phyloP scores from a whole-genome alignment of 768 basidiomycete genomes.

The Suillus subalutaceus region DNA sequence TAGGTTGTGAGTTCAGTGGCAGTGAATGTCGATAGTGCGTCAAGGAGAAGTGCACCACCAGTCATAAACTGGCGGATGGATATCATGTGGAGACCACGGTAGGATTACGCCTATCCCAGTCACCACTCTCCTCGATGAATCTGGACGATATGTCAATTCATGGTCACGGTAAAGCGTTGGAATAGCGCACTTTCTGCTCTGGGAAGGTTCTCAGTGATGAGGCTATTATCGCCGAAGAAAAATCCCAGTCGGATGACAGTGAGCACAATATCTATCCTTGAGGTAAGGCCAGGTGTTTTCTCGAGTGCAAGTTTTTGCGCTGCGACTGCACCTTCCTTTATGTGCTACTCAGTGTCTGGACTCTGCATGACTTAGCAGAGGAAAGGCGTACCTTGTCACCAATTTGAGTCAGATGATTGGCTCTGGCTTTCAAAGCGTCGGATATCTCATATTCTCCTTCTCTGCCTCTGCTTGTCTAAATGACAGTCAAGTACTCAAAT shows the following conservation, averaged over 20 bases:
- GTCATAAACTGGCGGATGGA: too few relatives aligned
- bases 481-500: too few relatives aligned
- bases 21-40: too few relatives aligned
- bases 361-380: neutral
- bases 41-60: too few relatives aligned
- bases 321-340: slow-evolving; percentile 75
- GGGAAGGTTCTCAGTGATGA: slow-evolving; percentile 71
- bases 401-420: slow-evolving; percentile 87
- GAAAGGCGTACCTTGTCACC: slow-evolving; percentile 65
- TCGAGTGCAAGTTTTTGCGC: slow-evolving; percentile 85
- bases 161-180: neutral
- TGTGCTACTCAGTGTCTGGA: neutral
- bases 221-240: slow-evolving; percentile 80
- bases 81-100: slow-evolving; percentile 82
- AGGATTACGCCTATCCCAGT: slow-evolving; percentile 97
- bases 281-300: slow-evolving; percentile 92
- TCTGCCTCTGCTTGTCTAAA: slow-evolving; percentile 77
- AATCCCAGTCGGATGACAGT: slow-evolving; percentile 87
- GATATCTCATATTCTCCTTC: slow-evolving; percentile 91
- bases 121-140: slow-evolving; percentile 92
- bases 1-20: too few relatives aligned
- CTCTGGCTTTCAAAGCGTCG: slow-evolving; percentile 84
- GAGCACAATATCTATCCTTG: slow-evolving; percentile 90
- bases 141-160: slow-evolving; percentile 38
- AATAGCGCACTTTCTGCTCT: slow-evolving; percentile 73